Percentiles rank a stretch among this genome's conserved stretches.
These are phyloP conservation scores for Pyrenophora graminea DNA, from an alignment of 2,329 filamentous ascomycete species.

Conservation along the genomic window DNA sequence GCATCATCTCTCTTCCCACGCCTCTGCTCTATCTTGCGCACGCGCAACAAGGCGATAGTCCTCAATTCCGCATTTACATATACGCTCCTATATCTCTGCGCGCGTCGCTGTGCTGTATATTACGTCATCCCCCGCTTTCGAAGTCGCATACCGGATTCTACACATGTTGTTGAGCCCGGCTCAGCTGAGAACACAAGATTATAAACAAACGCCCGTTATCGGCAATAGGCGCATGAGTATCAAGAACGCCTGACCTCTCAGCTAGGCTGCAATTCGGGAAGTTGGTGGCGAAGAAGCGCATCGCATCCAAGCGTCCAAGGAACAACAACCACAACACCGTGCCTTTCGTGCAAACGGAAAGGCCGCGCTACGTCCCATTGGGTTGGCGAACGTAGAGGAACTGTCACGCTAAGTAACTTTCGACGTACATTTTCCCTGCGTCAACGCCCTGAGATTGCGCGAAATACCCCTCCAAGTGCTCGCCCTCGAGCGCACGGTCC, in stretches of 20 bases:
- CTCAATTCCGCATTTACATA: constrained; percentile 18
- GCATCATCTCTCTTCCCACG: constrained; percentile 14
- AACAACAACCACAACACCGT: background rate
- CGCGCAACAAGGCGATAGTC: constrained; percentile 23
- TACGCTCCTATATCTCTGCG: background rate
- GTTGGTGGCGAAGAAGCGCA: background rate
- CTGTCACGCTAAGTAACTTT: background rate
- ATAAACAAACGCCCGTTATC: too few relatives aligned
- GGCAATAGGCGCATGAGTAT: background rate
- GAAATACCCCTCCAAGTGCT: background rate
- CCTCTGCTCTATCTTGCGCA: constrained; percentile 3
- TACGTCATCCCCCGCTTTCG: background rate
- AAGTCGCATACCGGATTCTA: background rate
- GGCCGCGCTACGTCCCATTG: constrained; percentile 22
- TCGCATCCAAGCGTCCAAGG: background rate
- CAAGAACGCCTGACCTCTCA: background rate
- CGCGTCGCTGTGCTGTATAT: constrained; percentile 6
- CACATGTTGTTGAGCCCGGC: background rate
- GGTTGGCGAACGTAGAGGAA: constrained; percentile 21
- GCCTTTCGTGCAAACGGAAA: background rate
- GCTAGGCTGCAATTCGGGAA: background rate
- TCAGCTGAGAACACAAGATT: too few relatives aligned
- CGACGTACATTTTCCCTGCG: background rate
- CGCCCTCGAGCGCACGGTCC: constrained; percentile 8
- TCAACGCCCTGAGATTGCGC: constrained; percentile 1